Conservation (phyloP, 2,329 filamentous ascomycete species). For the Trichoderma sp. region DNA sequence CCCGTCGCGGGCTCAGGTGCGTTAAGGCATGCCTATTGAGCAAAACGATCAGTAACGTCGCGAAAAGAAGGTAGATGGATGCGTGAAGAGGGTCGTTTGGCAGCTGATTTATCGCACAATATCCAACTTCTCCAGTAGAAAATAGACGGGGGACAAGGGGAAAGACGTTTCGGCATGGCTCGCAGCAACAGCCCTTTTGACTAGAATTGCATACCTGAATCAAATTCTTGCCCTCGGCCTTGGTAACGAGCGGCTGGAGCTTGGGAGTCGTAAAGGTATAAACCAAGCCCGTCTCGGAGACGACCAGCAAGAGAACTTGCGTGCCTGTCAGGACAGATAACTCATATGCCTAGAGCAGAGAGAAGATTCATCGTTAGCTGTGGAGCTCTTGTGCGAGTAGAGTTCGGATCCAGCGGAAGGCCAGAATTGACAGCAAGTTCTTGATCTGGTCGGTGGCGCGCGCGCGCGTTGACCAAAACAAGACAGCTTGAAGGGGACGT, state of each 20-base stretch:
- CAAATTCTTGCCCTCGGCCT: slow-evolving; percentile 97
- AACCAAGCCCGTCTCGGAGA: slow-evolving; percentile 94
- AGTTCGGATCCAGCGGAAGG: slow-evolving; percentile 17
- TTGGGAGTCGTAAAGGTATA: slow-evolving; percentile 99
- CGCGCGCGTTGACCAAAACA: background rate
- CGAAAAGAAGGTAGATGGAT: slow-evolving; percentile 6
- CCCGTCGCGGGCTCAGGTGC: slow-evolving; percentile 85
- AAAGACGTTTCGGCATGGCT: background rate
- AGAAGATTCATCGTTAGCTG: slow-evolving; percentile 29
- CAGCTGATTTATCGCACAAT: background rate
- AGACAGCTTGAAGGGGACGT: background rate
- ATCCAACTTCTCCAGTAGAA: background rate
- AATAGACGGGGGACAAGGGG: no score
- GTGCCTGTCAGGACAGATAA: slow-evolving; percentile 96
- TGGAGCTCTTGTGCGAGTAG: background rate
- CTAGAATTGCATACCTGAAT: slow-evolving; percentile 74
- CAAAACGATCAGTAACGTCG: slow-evolving; percentile 36
- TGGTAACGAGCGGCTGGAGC: slow-evolving; percentile 95
- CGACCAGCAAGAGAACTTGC: slow-evolving; percentile 92
- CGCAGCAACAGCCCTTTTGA: background rate
- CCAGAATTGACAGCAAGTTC: background rate
- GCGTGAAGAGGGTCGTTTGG: background rate
- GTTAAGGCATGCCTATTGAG: slow-evolving; percentile 85
- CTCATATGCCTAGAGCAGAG: slow-evolving; percentile 76
- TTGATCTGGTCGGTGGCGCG: background rate